These are phyloP conservation scores for Pseudogymnoascus sp. DNA, from an alignment of 2,329 filamentous ascomycete species.

Conservation along the genomic window DNA sequence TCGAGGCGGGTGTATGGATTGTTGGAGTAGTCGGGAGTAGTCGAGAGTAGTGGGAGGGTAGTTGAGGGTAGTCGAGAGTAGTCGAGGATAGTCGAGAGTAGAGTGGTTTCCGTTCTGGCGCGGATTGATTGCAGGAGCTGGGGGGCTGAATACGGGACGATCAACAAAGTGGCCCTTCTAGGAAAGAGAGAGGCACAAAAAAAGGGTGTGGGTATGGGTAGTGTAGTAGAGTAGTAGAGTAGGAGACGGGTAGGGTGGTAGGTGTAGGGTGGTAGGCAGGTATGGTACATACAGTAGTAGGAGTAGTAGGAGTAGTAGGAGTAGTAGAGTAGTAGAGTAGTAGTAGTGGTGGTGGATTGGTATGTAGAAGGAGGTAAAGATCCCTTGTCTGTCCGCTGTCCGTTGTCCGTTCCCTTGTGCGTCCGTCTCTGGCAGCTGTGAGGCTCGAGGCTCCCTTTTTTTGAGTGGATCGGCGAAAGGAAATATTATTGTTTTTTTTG, in stretches of 20 bases:
- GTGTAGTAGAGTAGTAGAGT: not conserved
- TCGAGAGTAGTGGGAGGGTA: not conserved
- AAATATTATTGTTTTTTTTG: not conserved
- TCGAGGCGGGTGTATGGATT: not conserved
- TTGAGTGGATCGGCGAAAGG: not conserved
- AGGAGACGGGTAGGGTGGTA: not conserved
- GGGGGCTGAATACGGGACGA: not conserved
- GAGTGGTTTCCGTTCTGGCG: not conserved
- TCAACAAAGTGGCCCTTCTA: slow-evolving; percentile 1
- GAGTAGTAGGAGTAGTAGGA: not conserved
- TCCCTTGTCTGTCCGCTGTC: not conserved
- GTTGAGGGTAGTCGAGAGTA: not conserved
- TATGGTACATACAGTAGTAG: not conserved
- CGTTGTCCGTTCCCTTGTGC: not conserved
- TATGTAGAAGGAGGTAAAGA: not conserved
- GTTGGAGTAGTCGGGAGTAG: not conserved
- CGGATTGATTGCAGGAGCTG: not conserved
- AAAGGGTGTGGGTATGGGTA: not conserved
- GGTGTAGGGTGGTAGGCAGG: not conserved
- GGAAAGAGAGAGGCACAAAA: slow-evolving; percentile 2
- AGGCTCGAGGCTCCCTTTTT: not conserved
- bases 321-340: too few species aligned
- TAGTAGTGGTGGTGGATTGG: not conserved
- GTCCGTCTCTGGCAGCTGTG: not conserved
- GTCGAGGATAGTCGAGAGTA: not conserved